A percentile compares a stretch with the other conserved stretches of the same genome.
Evolutionary conservation across 352 stramenopile species (phyloP).

Genomic region (Globisporangium mamillatum): DNA sequence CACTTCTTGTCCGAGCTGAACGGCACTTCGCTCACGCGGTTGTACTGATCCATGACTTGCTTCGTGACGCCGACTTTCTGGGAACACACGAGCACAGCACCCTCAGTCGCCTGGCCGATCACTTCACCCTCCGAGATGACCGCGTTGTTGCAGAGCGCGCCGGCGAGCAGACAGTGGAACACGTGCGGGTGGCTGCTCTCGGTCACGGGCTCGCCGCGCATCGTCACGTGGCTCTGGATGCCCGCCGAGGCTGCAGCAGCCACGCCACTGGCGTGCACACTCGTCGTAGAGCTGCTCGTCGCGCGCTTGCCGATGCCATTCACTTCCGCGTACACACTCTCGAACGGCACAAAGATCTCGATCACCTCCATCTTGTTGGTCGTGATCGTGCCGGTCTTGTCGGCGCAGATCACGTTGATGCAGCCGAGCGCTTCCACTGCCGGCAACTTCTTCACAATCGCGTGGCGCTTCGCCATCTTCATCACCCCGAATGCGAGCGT

Average conservation of each 20-base stretch:
- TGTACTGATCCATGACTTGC: conserved; percentile 43
- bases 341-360: conserved; percentile 78
- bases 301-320: conserved; percentile 47
- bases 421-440: conserved; percentile 85
- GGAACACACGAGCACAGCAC: conserved; percentile 64
- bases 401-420: conserved; percentile 91
- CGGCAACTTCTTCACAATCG: conserved; percentile 88
- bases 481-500: conserved; percentile 79
- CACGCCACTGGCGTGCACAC: not conserved
- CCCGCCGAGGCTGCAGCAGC: conserved; percentile 10
- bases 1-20: conserved; percentile 96
- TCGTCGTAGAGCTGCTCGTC: not conserved
- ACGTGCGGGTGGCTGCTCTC: conserved; percentile 64
- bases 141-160: conserved; percentile 80
- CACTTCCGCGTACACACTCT: conserved; percentile 68
- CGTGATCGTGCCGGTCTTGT: conserved; percentile 96
- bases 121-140: conserved; percentile 59
- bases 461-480: conserved; percentile 85
- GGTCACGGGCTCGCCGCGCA: conserved; percentile 61
- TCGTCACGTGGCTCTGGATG: conserved; percentile 34
- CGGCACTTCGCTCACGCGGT: conserved; percentile 87
- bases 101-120: conserved; percentile 79
- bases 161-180: conserved; percentile 69
- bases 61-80: conserved; percentile 61
- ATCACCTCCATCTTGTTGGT: conserved; percentile 87